Conservation (phyloP, 2,329 filamentous ascomycete genomes). For the Colletotrichum limetticola region DNA sequence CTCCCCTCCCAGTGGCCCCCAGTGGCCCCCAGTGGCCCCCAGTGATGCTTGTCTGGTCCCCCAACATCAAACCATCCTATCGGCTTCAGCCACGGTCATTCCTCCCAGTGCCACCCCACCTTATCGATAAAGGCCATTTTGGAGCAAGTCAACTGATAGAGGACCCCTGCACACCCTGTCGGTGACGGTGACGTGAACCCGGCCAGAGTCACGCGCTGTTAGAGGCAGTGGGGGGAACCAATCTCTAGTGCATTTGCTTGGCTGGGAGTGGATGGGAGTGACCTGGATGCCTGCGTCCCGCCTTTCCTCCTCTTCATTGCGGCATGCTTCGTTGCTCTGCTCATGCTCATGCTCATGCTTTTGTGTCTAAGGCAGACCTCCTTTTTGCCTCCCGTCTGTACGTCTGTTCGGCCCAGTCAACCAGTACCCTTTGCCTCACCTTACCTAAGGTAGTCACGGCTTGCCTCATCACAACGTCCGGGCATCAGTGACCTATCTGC, state of each 20-base stretch:
- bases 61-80: neutral
- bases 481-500: neutral
- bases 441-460: neutral
- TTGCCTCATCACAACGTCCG: constrained; percentile 16
- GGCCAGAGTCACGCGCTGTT: constrained; percentile 33
- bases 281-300: neutral
- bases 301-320: neutral
- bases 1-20: too few relatives aligned
- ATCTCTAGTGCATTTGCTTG: constrained; percentile 23
- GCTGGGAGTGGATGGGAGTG: neutral
- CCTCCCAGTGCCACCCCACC: neutral
- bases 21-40: neutral
- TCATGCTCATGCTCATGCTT: neutral
- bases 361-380: neutral
- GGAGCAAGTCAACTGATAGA: constrained; percentile 23
- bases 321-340: neutral
- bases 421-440: too few relatives aligned
- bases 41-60: too few relatives aligned
- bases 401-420: neutral
- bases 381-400: constrained; percentile 1
- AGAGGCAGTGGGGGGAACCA: constrained; percentile 24
- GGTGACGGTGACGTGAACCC: constrained; percentile 35
- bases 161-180: constrained; percentile 29
- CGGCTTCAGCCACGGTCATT: constrained; percentile 15
- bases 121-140: constrained; percentile 31